These are phyloP conservation scores for Penicillium sp. DNA, from an alignment of 2,329 filamentous ascomycete species.

Conservation along the genomic window DNA sequence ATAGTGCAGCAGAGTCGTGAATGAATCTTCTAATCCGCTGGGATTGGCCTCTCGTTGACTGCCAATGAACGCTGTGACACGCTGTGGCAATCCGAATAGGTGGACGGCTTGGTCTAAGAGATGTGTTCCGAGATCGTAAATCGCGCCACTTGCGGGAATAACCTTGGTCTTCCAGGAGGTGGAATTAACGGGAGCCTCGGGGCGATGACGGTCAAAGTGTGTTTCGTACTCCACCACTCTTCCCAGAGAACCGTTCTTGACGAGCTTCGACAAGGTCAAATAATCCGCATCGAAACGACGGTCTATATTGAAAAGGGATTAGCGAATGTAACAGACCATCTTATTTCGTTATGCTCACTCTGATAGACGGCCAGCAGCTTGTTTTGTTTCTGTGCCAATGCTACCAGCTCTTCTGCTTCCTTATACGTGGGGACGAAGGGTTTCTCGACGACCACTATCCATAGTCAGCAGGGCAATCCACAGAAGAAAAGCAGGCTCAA, in stretches of 20 bases:
- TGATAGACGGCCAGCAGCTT: constrained; percentile 66
- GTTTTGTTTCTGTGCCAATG: constrained; percentile 49
- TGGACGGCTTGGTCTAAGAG: constrained; percentile 70
- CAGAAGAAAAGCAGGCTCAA: background rate
- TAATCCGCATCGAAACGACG: constrained; percentile 77
- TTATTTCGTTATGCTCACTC: constrained; percentile 37
- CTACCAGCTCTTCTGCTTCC: constrained; percentile 62
- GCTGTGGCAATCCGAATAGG: constrained; percentile 65
- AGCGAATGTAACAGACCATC: background rate
- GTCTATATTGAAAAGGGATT: constrained; percentile 35
- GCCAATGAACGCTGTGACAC: constrained; percentile 65
- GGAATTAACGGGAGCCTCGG: constrained; percentile 46
- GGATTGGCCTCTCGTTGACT: constrained; percentile 60
- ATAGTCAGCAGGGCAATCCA: background rate
- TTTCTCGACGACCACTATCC: constrained; percentile 69
- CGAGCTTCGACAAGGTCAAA: constrained; percentile 61
- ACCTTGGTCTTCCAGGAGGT: constrained; percentile 65
- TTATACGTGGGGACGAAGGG: constrained; percentile 70
- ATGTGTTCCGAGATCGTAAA: constrained; percentile 74
- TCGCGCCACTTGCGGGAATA: constrained; percentile 62
- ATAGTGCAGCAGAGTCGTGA: constrained; percentile 65
- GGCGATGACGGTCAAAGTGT: constrained; percentile 73
- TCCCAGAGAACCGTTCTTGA: constrained; percentile 59
- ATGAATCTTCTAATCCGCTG: constrained; percentile 46
- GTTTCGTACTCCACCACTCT: constrained; percentile 74